phyloP scores from a whole-genome alignment of 768 basidiomycete species.

The Chalciporus piperatus region DNA sequence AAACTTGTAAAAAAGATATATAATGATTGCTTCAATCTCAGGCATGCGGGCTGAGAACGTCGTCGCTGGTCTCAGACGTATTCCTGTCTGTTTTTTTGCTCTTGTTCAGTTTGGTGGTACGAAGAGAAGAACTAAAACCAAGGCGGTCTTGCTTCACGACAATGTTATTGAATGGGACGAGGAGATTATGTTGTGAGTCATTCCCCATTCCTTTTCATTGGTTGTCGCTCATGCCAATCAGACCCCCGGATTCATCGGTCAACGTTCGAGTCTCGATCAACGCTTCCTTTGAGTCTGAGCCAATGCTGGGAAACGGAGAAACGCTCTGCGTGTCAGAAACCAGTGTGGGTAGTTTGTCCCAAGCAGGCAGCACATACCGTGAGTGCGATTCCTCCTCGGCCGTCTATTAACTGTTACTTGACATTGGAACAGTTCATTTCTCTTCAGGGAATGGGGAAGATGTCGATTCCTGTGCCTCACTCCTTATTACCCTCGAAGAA shows the following conservation, averaged over 20 bases:
- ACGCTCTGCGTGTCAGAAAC: constrained; percentile 1
- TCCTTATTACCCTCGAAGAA: not conserved
- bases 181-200: constrained; percentile 4
- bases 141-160: not conserved
- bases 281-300: constrained; percentile 10
- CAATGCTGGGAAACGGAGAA: constrained; percentile 11
- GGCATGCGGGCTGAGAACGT: constrained; percentile 12
- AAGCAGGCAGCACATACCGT: not conserved
- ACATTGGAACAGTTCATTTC: not conserved
- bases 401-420: too few relatives aligned
- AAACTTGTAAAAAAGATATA: too few relatives aligned
- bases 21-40: not conserved
- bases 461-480: not conserved
- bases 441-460: not conserved
- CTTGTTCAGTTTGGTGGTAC: constrained; percentile 1
- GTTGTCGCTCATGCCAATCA: not conserved
- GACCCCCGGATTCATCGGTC: constrained; percentile 1
- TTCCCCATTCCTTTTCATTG: not conserved
- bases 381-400: not conserved
- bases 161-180: constrained; percentile 13
- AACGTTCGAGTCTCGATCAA: not conserved
- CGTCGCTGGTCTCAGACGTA: constrained; percentile 4
- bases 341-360: not conserved
- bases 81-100: constrained; percentile 17
- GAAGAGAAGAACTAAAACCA: constrained; percentile 4